These are phyloP conservation scores for Malania oleifera DNA, from an alignment of 164 flowering plant genomes.

Conservation along the genomic window DNA sequence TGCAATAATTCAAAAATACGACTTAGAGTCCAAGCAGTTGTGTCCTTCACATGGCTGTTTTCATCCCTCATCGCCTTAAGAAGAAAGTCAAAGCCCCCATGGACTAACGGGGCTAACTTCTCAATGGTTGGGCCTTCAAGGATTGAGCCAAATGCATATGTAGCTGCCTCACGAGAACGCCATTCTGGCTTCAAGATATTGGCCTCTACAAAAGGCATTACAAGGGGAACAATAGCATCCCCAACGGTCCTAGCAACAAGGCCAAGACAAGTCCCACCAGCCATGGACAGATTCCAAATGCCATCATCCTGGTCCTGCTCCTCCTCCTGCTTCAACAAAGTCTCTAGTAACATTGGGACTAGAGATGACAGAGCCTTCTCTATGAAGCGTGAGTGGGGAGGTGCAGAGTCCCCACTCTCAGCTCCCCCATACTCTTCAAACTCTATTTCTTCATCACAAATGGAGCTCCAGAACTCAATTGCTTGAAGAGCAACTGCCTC, in stretches of 20 bases:
- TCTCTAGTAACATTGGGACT: constrained; percentile 73
- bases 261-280: constrained; percentile 81
- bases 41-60: constrained; percentile 72
- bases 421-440: constrained; percentile 48
- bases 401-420: constrained; percentile 41
- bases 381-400: constrained; percentile 53
- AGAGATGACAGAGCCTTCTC: constrained; percentile 62
- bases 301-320: constrained; percentile 81
- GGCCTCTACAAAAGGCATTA: constrained; percentile 75
- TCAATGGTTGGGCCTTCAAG: constrained; percentile 73
- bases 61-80: constrained; percentile 63
- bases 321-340: constrained; percentile 76
- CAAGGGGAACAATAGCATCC: constrained; percentile 64
- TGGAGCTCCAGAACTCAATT: constrained; percentile 84
- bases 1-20: constrained; percentile 76
- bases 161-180: constrained; percentile 77
- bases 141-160: constrained; percentile 80
- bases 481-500: constrained; percentile 88
- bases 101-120: constrained; percentile 59
- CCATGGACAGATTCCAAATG: constrained; percentile 81
- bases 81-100: constrained; percentile 54
- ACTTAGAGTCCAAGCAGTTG: constrained; percentile 83
- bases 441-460: constrained; percentile 81
- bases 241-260: constrained; percentile 81
- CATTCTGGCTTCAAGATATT: constrained; percentile 67